Conservation (phyloP, 192 early-diverging fungal genomes). For the Phlyctochytrium bullatum region DNA sequence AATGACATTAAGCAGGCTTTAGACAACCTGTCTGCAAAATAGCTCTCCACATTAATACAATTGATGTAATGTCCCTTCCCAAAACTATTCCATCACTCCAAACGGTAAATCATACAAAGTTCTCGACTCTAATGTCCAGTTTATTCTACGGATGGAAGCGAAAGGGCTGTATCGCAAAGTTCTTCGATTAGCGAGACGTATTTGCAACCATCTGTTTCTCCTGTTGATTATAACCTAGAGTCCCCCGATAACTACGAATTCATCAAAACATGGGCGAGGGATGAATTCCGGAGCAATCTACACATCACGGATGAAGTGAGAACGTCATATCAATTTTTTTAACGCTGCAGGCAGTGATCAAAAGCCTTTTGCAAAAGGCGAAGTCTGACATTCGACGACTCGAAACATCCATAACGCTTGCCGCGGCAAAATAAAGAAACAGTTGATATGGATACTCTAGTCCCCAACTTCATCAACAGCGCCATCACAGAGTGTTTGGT, state of each 20-base stretch:
- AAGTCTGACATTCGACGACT: background rate
- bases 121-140: too few species aligned
- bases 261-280: background rate
- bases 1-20: conserved; percentile 73
- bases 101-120: too few species aligned
- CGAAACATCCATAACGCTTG: background rate
- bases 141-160: background rate
- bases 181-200: background rate
- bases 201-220: too few species aligned
- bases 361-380: background rate
- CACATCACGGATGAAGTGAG: background rate
- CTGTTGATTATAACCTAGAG: too few species aligned
- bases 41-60: too few species aligned
- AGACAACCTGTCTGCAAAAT: too few species aligned
- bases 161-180: background rate
- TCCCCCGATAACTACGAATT: background rate
- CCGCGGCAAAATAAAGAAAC: background rate
- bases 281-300: background rate
- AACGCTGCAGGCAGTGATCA: background rate
- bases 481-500: background rate
- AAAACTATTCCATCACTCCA: too few species aligned
- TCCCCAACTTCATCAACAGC: background rate
- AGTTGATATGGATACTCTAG: background rate
- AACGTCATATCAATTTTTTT: background rate
- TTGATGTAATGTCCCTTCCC: too few species aligned